These are phyloP conservation scores for Globisporangium yorkense DNA, from an alignment of 352 stramenopile genomes.

Conservation along the genomic window DNA sequence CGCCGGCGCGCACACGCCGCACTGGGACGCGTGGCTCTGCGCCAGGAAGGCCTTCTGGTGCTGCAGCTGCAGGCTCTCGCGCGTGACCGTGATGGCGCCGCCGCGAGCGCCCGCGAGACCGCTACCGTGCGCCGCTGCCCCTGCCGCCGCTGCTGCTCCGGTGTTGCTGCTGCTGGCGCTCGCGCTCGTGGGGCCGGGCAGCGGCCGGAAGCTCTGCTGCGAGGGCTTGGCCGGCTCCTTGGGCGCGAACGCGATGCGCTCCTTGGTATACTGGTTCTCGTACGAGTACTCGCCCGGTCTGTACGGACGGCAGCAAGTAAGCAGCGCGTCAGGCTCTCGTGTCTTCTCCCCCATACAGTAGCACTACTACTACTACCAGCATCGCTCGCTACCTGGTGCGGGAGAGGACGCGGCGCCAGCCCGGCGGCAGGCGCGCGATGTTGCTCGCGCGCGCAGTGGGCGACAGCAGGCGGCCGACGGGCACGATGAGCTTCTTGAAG, in stretches of 20 bases:
- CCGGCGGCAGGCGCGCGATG: conserved; percentile 57
- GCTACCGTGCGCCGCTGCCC: neutral
- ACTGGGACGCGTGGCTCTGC: conserved; percentile 63
- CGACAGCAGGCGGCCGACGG: conserved; percentile 71
- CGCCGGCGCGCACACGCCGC: conserved; percentile 37
- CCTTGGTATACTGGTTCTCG: conserved; percentile 87
- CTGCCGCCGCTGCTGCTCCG: conserved; percentile 8
- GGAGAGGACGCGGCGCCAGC: conserved; percentile 78
- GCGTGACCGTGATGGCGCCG: conserved; percentile 59
- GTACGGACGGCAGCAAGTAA: neutral
- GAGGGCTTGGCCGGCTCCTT: conserved; percentile 84
- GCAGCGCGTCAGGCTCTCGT: neutral
- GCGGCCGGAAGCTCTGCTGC: conserved; percentile 71
- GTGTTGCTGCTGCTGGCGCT: conserved; percentile 18
- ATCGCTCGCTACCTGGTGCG: conserved; percentile 34
- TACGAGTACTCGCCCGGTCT: conserved; percentile 85
- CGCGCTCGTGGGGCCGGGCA: conserved; percentile 7
- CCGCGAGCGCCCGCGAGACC: neutral
- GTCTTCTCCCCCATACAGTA: too few relatives aligned
- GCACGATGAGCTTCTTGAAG: conserved; percentile 87
- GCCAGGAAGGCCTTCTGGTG: conserved; percentile 78
- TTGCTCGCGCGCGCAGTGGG: conserved; percentile 40
- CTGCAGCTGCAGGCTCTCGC: conserved; percentile 78
- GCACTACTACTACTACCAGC: too few relatives aligned
- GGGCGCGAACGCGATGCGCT: conserved; percentile 82